phyloP scores from a whole-genome alignment of 1,139 yeast species.

The Sugiyamaella neomexicana region DNA sequence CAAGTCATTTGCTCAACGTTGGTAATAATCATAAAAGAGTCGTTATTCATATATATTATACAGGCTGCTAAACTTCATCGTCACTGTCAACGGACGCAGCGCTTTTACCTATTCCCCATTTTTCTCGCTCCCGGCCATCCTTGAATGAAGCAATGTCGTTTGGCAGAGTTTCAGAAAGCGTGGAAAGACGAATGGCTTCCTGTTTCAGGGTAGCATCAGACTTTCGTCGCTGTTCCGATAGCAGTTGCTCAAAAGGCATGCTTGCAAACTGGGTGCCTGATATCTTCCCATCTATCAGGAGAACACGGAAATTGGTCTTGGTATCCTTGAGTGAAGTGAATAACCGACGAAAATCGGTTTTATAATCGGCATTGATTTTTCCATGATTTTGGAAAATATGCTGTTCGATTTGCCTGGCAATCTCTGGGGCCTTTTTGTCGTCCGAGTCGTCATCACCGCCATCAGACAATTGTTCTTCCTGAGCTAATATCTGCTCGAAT shows the following conservation, averaged over 20 bases:
- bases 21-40: background rate
- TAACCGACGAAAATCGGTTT: constrained; percentile 26
- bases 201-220: constrained; percentile 27
- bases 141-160: constrained; percentile 39
- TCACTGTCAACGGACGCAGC: constrained; percentile 49
- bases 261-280: constrained; percentile 26
- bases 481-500: constrained; percentile 18
- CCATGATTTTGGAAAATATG: constrained; percentile 22
- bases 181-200: constrained; percentile 30
- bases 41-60: background rate
- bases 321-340: constrained; percentile 27
- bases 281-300: constrained; percentile 23
- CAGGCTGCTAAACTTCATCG: background rate
- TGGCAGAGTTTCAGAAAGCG: constrained; percentile 28
- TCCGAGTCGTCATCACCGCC: too few species aligned
- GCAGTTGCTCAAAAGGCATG: constrained; percentile 27
- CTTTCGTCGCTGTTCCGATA: constrained; percentile 26
- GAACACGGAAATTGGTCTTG: constrained; percentile 23
- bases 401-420: constrained; percentile 27
- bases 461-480: constrained; percentile 4
- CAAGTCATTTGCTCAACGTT: background rate
- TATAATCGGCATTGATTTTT: constrained; percentile 24
- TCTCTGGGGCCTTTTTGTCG: constrained; percentile 1
- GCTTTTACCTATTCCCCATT: constrained; percentile 51
- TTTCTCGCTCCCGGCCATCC: constrained; percentile 46